phyloP scores from a whole-genome alignment of 2,329 filamentous ascomycete species.

The Venturia effusa region DNA sequence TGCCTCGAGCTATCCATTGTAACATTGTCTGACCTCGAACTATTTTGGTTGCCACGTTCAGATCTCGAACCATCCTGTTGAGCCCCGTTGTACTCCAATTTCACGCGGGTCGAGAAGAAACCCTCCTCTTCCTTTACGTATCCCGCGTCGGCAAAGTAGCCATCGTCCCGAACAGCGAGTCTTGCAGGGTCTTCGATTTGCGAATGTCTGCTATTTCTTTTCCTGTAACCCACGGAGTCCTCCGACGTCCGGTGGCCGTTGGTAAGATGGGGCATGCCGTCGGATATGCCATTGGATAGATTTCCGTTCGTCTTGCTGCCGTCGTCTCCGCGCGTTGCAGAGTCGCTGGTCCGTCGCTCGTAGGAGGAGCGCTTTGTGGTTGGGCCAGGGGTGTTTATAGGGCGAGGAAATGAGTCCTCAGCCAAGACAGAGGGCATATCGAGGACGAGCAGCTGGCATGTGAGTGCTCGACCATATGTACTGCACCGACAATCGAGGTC shows the following conservation, averaged over 20 bases:
- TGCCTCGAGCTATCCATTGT: neutral
- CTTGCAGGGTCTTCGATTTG: constrained; percentile 15
- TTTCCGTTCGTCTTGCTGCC: constrained; percentile 21
- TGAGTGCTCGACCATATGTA: neutral
- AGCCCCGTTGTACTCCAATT: constrained; percentile 17
- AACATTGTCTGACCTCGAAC: neutral
- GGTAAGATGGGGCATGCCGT: constrained; percentile 1
- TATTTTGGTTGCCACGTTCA: constrained; percentile 16
- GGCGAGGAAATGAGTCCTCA: constrained; percentile 32
- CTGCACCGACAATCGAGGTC: neutral
- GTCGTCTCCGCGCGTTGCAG: neutral
- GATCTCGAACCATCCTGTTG: constrained; percentile 5
- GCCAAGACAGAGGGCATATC: constrained; percentile 43
- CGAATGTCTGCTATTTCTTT: constrained; percentile 10
- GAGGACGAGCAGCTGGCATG: constrained; percentile 22
- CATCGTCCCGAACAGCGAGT: constrained; percentile 27
- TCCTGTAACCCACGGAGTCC: neutral
- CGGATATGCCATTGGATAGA: constrained; percentile 15
- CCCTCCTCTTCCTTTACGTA: constrained; percentile 27
- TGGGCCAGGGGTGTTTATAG: constrained; percentile 18
- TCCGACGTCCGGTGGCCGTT: constrained; percentile 9
- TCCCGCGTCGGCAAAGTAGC: constrained; percentile 33
- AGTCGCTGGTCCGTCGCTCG: constrained; percentile 16
- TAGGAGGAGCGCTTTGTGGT: constrained; percentile 18
- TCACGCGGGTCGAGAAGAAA: constrained; percentile 25